phyloP scores from a whole-genome alignment of 768 basidiomycete species.

The Daedalea quercina region DNA sequence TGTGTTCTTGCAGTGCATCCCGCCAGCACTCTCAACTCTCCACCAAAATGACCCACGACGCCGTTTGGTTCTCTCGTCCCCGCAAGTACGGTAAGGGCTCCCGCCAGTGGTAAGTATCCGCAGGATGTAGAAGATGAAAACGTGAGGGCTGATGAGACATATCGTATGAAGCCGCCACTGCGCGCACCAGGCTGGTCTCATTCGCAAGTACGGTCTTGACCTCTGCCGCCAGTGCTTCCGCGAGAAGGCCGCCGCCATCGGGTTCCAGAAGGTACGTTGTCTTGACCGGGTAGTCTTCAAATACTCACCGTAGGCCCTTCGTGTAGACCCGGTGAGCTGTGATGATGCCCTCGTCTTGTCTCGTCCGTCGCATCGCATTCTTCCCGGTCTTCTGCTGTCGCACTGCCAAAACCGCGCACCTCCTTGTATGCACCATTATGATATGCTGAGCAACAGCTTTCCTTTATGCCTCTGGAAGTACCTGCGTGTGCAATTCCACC shows the following conservation, averaged over 20 bases:
- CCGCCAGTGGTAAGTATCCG: slow-evolving; percentile 78
- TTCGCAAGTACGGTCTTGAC: slow-evolving; percentile 95
- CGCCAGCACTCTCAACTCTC: slow-evolving; percentile 15
- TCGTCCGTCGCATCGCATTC: slow-evolving; percentile 5
- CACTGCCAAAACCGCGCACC: slow-evolving; percentile 7
- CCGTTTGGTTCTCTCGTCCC: slow-evolving; percentile 96
- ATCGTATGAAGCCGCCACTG: slow-evolving; percentile 71
- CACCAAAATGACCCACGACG: slow-evolving; percentile 90
- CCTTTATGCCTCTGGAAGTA: background rate
- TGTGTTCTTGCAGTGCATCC: background rate
- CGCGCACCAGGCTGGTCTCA: slow-evolving; percentile 95
- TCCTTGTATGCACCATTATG: slow-evolving; percentile 19
- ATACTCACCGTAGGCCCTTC: background rate
- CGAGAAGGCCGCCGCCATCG: slow-evolving; percentile 89
- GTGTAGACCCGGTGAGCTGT: slow-evolving; percentile 17
- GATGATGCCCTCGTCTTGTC: slow-evolving; percentile 1
- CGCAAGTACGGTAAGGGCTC: slow-evolving; percentile 93
- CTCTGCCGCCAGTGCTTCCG: slow-evolving; percentile 99
- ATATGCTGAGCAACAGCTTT: slow-evolving; percentile 14
- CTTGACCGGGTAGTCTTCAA: background rate
- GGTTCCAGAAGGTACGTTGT: slow-evolving; percentile 78
- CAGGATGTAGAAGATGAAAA: background rate
- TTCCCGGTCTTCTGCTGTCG: background rate
- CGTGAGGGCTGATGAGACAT: slow-evolving; percentile 11
- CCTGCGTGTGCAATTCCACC: slow-evolving; percentile 4